phyloP scores from a whole-genome alignment of 441 rosid species.

The Adansonia grandidieri region DNA sequence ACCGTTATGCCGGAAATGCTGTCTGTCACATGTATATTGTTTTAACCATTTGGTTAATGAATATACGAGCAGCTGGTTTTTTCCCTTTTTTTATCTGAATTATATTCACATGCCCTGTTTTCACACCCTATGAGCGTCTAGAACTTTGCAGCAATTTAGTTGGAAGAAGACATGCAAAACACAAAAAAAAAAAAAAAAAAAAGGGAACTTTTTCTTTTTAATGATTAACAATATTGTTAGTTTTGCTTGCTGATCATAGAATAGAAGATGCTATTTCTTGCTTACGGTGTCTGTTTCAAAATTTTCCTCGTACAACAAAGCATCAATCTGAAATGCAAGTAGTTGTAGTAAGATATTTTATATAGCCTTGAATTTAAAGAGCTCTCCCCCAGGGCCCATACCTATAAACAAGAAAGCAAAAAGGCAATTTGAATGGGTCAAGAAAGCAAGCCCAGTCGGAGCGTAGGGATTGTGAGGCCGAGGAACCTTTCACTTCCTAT shows the following conservation, averaged over 20 bases:
- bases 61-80: not conserved
- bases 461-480: too few species aligned
- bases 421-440: not conserved
- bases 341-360: not conserved
- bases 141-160: not conserved
- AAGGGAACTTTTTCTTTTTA: too few species aligned
- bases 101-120: not conserved
- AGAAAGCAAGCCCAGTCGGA: too few species aligned
- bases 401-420: too few species aligned
- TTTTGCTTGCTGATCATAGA: not conserved
- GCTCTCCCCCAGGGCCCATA: not conserved
- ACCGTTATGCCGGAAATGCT: conserved; percentile 11
- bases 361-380: not conserved
- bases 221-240: not conserved
- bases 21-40: not conserved
- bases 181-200: too few species aligned
- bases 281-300: not conserved
- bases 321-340: not conserved
- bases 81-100: not conserved
- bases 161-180: not conserved
- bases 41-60: not conserved
- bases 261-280: not conserved
- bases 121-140: not conserved
- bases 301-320: not conserved
- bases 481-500: too few species aligned